Percentiles rank a stretch among this genome's conserved stretches.
These are phyloP conservation scores for Carpediemonas membranifera DNA, from an alignment of 78 protist genomes.

Conservation along the genomic window DNA sequence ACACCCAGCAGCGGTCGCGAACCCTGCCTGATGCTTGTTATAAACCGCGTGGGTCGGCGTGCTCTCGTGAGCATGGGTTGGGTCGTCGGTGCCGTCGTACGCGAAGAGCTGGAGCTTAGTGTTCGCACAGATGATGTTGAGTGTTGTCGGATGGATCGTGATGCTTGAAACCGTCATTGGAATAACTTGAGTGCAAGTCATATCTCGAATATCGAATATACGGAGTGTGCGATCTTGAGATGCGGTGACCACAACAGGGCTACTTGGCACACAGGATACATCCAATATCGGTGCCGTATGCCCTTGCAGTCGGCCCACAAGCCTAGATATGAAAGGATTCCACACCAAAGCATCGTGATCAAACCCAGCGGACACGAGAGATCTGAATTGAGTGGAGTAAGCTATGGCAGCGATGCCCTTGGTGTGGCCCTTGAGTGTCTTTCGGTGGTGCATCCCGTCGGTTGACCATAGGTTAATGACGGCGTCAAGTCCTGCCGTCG, in stretches of 20 bases:
- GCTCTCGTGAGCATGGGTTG: too few species aligned
- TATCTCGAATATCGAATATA: constrained; percentile 15
- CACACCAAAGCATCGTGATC: constrained; percentile 26
- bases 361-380: constrained; percentile 16
- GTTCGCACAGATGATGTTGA: too few species aligned
- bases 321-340: neutral
- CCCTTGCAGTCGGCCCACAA: neutral
- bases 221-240: neutral
- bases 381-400: neutral
- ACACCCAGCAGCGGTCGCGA: too few species aligned
- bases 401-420: constrained; percentile 13
- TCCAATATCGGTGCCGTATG: constrained; percentile 3
- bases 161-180: too few species aligned
- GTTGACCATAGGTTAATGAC: neutral
- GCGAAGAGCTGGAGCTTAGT: too few species aligned
- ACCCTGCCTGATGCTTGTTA: too few species aligned
- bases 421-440: constrained; percentile 1
- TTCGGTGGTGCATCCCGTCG: neutral
- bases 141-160: too few species aligned
- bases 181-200: too few species aligned
- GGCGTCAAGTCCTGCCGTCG: constrained; percentile 12
- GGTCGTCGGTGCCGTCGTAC: too few species aligned
- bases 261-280: neutral
- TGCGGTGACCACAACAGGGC: constrained; percentile 16
- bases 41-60: too few species aligned